Evolutionary conservation across 345 rosid species (phyloP).

Genomic region (Gossypium bickii): DNA sequence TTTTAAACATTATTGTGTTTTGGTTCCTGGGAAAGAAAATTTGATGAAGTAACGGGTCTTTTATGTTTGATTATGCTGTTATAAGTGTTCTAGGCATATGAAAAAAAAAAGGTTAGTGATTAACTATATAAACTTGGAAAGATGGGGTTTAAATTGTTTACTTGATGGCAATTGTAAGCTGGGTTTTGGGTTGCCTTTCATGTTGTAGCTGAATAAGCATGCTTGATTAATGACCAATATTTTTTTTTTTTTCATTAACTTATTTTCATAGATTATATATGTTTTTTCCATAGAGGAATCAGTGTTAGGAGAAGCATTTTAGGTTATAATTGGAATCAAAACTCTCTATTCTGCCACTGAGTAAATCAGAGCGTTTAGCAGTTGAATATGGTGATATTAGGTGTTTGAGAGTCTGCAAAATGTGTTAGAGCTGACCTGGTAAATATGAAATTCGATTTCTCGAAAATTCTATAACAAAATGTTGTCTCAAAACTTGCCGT

Average conservation of each 20-base stretch:
- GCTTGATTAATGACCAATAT: too few relatives aligned
- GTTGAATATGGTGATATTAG: background rate
- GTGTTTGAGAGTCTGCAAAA: background rate
- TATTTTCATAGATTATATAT: background rate
- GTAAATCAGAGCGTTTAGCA: background rate
- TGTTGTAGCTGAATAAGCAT: too few relatives aligned
- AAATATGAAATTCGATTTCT: background rate
- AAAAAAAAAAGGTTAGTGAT: background rate
- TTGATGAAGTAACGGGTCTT: background rate
- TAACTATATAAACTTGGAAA: background rate
- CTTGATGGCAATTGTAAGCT: background rate
- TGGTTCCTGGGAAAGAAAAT: conserved; percentile 3
- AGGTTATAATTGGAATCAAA: background rate
- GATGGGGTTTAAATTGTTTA: background rate
- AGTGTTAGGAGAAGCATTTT: background rate
- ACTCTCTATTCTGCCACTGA: background rate
- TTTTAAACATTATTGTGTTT: background rate
- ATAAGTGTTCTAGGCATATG: background rate
- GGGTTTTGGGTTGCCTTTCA: background rate
- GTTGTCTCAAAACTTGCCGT: background rate
- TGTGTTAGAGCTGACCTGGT: background rate
- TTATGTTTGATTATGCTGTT: background rate
- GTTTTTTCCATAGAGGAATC: background rate
- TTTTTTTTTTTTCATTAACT: background rate
- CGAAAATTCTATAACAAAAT: background rate